Percentiles rank a stretch among this genome's conserved stretches.
Evolutionary conservation across 768 basidiomycete genomes (phyloP).

Genomic region (Mycena maculata): DNA sequence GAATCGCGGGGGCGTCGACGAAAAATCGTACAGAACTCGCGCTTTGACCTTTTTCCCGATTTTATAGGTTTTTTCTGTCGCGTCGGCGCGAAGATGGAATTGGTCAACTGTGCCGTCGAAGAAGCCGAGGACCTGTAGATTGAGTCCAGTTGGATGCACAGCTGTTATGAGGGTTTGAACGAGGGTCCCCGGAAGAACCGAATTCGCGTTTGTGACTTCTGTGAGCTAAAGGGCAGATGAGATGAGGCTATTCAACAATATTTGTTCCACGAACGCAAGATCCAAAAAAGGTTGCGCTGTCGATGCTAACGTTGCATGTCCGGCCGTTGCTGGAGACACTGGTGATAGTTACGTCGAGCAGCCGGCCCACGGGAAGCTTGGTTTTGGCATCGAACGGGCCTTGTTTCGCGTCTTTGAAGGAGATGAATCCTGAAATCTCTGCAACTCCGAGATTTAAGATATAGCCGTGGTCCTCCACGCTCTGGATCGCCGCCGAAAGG

Average conservation of each 20-base stretch:
- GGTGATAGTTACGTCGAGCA: conserved; percentile 74
- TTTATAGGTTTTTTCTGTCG: conserved; percentile 59
- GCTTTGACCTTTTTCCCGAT: conserved; percentile 84
- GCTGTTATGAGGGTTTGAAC: conserved; percentile 87
- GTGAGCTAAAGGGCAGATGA: conserved; percentile 60
- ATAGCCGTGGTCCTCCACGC: conserved; percentile 95
- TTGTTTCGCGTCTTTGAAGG: conserved; percentile 76
- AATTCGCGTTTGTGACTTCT: conserved; percentile 82
- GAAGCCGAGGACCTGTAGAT: conserved; percentile 90
- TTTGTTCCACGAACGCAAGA: conserved; percentile 61
- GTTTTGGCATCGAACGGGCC: conserved; percentile 40
- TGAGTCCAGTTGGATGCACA: conserved; percentile 77
- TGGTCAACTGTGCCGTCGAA: conserved; percentile 92
- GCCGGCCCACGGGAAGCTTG: conserved; percentile 69
- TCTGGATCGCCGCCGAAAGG: conserved; percentile 80
- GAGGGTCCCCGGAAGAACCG: conserved; percentile 87
- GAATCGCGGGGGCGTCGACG: conserved; percentile 82
- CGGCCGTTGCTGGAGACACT: conserved; percentile 82
- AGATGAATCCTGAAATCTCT: conserved; percentile 85
- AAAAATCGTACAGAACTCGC: conserved; percentile 85
- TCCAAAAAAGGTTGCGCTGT: conserved; percentile 58
- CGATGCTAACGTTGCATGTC: conserved; percentile 75
- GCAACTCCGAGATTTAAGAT: conserved; percentile 85
- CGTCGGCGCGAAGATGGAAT: conserved; percentile 72
- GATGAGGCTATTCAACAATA: neutral